Conservation (phyloP, 495 filamentous ascomycete genomes). For the Hypoxylon fragiforme region DNA sequence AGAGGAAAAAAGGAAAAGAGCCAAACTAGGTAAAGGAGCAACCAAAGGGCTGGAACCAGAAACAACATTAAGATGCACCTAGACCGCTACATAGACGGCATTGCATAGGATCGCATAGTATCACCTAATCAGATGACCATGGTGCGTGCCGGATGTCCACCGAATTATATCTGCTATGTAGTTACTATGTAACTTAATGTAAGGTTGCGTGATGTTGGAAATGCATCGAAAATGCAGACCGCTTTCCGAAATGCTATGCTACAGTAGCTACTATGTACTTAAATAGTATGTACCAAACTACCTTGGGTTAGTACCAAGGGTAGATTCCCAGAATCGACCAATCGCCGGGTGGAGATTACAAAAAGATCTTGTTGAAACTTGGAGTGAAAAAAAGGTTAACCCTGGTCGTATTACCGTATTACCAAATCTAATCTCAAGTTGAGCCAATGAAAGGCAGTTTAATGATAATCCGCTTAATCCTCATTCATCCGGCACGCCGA, state of each 20-base stretch:
- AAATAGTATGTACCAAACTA: too few species aligned
- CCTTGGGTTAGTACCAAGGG: too few species aligned
- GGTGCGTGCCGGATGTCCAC: neutral
- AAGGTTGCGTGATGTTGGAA: conserved; percentile 13
- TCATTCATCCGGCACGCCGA: conserved; percentile 36
- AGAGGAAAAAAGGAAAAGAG: too few species aligned
- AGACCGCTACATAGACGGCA: neutral
- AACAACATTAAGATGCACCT: neutral
- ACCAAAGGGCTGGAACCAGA: too few species aligned
- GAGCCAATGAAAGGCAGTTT: conserved; percentile 20
- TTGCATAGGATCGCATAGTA: conserved; percentile 2
- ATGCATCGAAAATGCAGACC: conserved; percentile 20
- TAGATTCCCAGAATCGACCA: too few species aligned
- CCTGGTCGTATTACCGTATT: too few species aligned
- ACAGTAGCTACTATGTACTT: too few species aligned
- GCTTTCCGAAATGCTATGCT: conserved; percentile 18
- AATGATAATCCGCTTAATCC: conserved; percentile 32
- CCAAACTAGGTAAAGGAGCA: too few species aligned
- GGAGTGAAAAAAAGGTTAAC: too few species aligned
- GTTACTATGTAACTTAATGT: too few species aligned
- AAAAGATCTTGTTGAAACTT: conserved; percentile 18
- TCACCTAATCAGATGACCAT: conserved; percentile 25
- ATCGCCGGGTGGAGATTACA: conserved; percentile 28
- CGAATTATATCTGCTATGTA: neutral
- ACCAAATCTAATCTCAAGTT: conserved; percentile 27